A percentile compares a stretch with the other conserved stretches of the same genome.
phyloP scores from a whole-genome alignment of 192 early-diverging fungal species.

The Diversispora eburnea region DNA sequence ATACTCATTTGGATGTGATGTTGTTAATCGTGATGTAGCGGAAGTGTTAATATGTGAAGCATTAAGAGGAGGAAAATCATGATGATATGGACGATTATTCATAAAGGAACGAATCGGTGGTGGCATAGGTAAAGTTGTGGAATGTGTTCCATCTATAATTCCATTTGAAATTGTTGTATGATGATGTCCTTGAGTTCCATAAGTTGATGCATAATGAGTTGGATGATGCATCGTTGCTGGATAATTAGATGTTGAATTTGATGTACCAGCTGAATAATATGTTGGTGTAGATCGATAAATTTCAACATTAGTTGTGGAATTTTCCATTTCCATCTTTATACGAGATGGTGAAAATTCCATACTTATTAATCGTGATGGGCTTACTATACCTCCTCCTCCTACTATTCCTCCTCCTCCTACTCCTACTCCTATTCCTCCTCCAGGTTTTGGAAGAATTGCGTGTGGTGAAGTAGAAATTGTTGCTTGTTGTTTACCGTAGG shows the following conservation, averaged over 20 bases:
- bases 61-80: slow-evolving; percentile 20
- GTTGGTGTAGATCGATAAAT: not conserved
- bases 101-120: not conserved
- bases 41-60: slow-evolving; percentile 7
- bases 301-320: not conserved
- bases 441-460: not conserved
- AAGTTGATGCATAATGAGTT: slow-evolving; percentile 8
- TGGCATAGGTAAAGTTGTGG: slow-evolving; percentile 5
- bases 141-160: slow-evolving; percentile 3
- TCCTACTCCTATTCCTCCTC: not conserved
- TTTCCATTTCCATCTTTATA: slow-evolving; percentile 18
- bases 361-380: slow-evolving; percentile 2
- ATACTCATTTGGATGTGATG: not conserved
- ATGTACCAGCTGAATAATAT: not conserved
- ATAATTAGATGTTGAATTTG: not conserved
- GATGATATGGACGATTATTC: slow-evolving; percentile 14
- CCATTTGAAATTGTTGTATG: too few relatives aligned
- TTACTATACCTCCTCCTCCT: slow-evolving; percentile 1
- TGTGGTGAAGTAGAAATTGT: slow-evolving; percentile 1
- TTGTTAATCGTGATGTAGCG: not conserved
- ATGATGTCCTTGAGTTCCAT: not conserved
- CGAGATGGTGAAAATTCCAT: slow-evolving; percentile 9
- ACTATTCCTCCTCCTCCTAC: too few relatives aligned
- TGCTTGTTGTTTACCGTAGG: slow-evolving; percentile 8
- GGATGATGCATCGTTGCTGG: not conserved